phyloP scores from a whole-genome alignment of 1,284 basidiomycete species.

The Cryptococcus jaspeensis region DNA sequence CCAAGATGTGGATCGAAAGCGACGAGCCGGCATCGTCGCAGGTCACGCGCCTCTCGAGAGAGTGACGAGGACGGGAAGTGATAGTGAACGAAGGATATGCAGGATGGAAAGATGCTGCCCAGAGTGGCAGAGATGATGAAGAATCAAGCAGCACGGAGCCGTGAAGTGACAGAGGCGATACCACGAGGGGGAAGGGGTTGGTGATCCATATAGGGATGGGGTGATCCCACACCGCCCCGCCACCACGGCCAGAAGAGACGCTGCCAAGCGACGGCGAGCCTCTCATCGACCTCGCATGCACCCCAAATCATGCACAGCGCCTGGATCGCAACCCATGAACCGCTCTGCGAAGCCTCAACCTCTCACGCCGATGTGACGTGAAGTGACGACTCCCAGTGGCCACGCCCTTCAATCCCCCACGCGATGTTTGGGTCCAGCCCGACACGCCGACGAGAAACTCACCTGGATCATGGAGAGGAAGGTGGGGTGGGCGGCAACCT shows the following conservation, averaged over 20 bases:
- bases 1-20: background rate
- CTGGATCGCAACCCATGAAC: background rate
- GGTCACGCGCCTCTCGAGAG: background rate
- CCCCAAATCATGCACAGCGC: background rate
- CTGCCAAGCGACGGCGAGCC: background rate
- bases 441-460: constrained; percentile 19
- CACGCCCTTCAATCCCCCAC: background rate
- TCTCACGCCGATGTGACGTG: background rate
- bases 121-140: too few relatives aligned
- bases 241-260: too few relatives aligned
- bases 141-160: too few relatives aligned
- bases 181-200: background rate
- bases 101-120: background rate
- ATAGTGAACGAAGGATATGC: background rate
- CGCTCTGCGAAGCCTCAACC: background rate
- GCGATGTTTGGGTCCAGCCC: background rate
- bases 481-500: constrained; percentile 49
- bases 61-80: background rate
- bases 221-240: too few relatives aligned
- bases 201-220: too few relatives aligned
- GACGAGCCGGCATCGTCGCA: background rate
- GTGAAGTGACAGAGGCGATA: too few relatives aligned
- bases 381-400: background rate
- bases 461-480: constrained; percentile 54
- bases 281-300: background rate